A percentile compares a stretch with the other conserved stretches of the same genome.
Evolutionary conservation across 306 rosid genomes (phyloP).

Genomic region (Lupinus albus): DNA sequence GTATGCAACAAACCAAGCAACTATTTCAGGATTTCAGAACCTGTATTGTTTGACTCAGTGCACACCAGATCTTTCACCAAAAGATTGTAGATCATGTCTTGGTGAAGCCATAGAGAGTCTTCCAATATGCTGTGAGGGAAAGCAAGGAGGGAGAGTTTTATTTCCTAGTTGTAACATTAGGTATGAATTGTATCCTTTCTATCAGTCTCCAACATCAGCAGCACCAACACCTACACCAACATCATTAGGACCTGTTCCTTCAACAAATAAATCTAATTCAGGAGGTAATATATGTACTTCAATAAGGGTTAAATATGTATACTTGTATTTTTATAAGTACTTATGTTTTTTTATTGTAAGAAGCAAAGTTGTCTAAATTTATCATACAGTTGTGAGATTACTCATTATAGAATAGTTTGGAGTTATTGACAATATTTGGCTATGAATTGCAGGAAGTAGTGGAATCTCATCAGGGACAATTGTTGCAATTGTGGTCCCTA

Average conservation of each 20-base stretch:
- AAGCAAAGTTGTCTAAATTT: too few species aligned
- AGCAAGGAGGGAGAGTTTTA: conserved; percentile 37
- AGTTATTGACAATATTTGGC: not conserved
- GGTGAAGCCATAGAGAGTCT: not conserved
- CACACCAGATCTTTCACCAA: conserved; percentile 34
- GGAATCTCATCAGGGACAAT: conserved; percentile 33
- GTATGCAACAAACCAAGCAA: conserved; percentile 27
- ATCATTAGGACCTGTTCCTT: conserved; percentile 12
- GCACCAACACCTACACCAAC: not conserved
- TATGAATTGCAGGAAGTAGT: conserved; percentile 36
- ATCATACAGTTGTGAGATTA: too few species aligned
- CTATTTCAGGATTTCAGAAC: conserved; percentile 29
- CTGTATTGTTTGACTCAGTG: conserved; percentile 43
- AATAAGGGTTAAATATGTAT: not conserved
- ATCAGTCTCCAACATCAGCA: not conserved
- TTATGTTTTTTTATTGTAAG: too few species aligned
- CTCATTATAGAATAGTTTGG: not conserved
- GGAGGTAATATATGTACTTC: conserved; percentile 37
- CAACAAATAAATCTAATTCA: conserved; percentile 21
- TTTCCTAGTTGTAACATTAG: conserved; percentile 35
- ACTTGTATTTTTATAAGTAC: too few species aligned
- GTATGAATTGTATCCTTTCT: conserved; percentile 43
- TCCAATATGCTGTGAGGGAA: conserved; percentile 37
- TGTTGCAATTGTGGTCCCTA: conserved; percentile 48
- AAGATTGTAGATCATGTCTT: conserved; percentile 38